These are phyloP conservation scores for Fomitopsis serialis DNA, from an alignment of 768 basidiomycete species.

Conservation along the genomic window DNA sequence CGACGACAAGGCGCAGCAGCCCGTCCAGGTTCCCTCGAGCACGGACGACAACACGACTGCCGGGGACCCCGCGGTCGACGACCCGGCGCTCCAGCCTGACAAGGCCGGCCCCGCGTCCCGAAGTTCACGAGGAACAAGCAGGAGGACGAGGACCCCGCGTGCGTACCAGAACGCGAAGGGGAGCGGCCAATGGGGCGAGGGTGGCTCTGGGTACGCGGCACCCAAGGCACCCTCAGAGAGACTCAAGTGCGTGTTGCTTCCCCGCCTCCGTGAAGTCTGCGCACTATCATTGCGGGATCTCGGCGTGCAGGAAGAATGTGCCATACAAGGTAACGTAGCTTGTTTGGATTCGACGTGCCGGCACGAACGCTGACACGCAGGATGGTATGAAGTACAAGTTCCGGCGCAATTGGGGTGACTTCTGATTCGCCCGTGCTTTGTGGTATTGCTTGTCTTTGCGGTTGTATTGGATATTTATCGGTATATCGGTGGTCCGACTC, in stretches of 20 bases:
- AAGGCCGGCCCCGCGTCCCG: conserved; percentile 25
- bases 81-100: conserved; percentile 30
- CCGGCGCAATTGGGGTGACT: conserved; percentile 84
- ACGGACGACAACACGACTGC: conserved; percentile 2
- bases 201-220: conserved; percentile 21
- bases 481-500: no score
- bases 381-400: conserved; percentile 83
- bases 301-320: conserved; percentile 54
- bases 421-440: conserved; percentile 31
- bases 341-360: conserved; percentile 4
- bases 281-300: neutral
- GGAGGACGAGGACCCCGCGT: conserved; percentile 65
- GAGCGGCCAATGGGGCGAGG: conserved; percentile 61
- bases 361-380: conserved; percentile 44
- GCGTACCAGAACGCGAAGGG: conserved; percentile 49
- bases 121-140: conserved; percentile 58
- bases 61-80: conserved; percentile 8
- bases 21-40: conserved; percentile 1
- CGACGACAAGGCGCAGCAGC: conserved; percentile 5
- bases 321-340: conserved; percentile 74
- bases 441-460: neutral
- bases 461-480: neutral
- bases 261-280: neutral
- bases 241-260: conserved; percentile 47
- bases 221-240: conserved; percentile 43